phyloP scores from a whole-genome alignment of 179 eudicot genomes.

The Carnegiea gigantea region DNA sequence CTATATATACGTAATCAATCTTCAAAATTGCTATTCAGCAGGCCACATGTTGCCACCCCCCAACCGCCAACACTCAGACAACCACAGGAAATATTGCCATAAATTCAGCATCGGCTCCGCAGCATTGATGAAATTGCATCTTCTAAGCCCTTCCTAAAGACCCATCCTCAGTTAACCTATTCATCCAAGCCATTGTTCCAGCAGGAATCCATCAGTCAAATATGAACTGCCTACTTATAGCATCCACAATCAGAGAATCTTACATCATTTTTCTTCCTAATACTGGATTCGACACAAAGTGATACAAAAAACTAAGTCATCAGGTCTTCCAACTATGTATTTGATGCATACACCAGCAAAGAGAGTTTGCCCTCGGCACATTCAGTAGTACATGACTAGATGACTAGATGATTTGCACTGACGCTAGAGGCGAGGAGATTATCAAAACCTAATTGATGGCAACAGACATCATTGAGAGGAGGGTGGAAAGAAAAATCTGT shows the following conservation, averaged over 20 bases:
- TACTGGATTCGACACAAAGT: not conserved
- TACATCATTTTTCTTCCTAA: conserved; percentile 9
- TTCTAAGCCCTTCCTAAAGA: not conserved
- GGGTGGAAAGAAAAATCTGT: not conserved
- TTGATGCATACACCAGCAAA: conserved; percentile 39
- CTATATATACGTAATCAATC: no score
- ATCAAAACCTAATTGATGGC: conserved; percentile 16
- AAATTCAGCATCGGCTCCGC: not conserved
- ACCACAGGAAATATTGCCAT: no score
- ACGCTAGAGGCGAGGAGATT: not conserved
- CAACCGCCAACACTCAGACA: no score
- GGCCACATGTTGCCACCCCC: no score
- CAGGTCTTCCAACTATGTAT: conserved; percentile 19
- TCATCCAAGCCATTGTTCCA: not conserved
- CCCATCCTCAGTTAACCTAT: not conserved
- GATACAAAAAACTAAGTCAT: conserved; percentile 2
- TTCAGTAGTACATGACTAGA: conserved; percentile 14
- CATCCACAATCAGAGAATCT: conserved; percentile 6
- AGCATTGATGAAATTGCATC: not conserved
- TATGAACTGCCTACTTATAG: not conserved
- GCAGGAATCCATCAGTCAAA: not conserved
- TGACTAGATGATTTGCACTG: conserved; percentile 17
- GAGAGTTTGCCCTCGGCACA: conserved; percentile 36
- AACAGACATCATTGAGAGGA: not conserved
- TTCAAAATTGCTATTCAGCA: no score